Conservation (phyloP, 148 eudicot genomes). For the Polygonum aviculare region DNA sequence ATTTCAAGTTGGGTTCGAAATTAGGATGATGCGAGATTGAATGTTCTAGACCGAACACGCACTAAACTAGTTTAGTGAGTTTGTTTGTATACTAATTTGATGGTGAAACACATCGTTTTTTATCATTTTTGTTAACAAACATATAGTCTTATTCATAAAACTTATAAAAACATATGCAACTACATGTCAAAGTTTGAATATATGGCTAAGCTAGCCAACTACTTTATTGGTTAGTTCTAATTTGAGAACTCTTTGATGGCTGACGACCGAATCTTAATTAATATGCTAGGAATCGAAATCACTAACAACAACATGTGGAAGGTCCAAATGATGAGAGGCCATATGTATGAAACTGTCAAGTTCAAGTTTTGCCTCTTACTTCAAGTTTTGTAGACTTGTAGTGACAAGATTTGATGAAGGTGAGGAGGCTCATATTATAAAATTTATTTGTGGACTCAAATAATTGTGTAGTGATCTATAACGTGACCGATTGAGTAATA, state of each 20-base stretch:
- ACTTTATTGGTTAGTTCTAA: background rate
- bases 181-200: conserved; percentile 1
- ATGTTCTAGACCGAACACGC: too few species aligned
- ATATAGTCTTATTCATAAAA: too few species aligned
- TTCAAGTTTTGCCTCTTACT: background rate
- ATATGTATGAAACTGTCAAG: background rate
- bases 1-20: too few species aligned
- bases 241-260: background rate
- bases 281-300: background rate
- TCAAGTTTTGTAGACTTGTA: background rate
- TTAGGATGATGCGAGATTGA: too few species aligned
- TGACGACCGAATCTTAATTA: background rate
- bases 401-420: background rate
- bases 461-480: background rate
- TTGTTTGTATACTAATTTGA: too few species aligned
- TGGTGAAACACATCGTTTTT: too few species aligned
- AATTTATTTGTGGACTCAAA: background rate
- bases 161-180: background rate
- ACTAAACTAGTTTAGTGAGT: too few species aligned
- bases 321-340: background rate
- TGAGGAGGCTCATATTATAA: background rate
- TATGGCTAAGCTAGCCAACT: background rate
- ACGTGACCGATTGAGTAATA: background rate
- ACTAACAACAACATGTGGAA: background rate
- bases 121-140: too few species aligned